Evolutionary conservation across 2,329 filamentous ascomycete species (phyloP).

Genomic region (Aspergillus fumigatus): DNA sequence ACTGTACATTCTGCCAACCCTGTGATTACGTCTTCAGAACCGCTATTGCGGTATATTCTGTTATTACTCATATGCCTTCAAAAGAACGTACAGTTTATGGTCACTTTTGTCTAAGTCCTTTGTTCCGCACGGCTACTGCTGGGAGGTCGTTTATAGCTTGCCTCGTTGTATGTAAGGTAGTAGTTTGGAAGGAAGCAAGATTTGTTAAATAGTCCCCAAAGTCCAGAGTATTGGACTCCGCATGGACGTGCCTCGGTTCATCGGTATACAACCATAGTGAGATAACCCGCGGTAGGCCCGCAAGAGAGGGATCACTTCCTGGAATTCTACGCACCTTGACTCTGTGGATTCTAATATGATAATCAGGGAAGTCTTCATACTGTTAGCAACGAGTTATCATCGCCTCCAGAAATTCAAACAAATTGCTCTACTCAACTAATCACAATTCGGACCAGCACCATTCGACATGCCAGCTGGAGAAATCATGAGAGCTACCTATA

Average conservation of each 20-base stretch:
- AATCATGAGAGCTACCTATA: neutral
- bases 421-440: neutral
- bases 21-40: neutral
- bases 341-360: neutral
- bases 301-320: neutral
- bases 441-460: neutral
- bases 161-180: neutral
- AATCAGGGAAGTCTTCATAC: neutral
- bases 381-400: neutral
- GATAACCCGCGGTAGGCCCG: neutral
- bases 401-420: neutral
- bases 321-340: neutral
- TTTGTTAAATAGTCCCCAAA: neutral
- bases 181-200: neutral
- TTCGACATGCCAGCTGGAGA: neutral
- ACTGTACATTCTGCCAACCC: conserved; percentile 4
- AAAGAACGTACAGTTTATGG: neutral
- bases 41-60: neutral
- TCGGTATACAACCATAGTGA: neutral
- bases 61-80: neutral
- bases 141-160: neutral
- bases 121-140: neutral
- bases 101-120: neutral
- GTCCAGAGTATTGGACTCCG: neutral
- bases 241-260: neutral